Evolutionary conservation across 2,329 filamentous ascomycete species (phyloP).

Genomic region (Ceratocystis papillata): DNA sequence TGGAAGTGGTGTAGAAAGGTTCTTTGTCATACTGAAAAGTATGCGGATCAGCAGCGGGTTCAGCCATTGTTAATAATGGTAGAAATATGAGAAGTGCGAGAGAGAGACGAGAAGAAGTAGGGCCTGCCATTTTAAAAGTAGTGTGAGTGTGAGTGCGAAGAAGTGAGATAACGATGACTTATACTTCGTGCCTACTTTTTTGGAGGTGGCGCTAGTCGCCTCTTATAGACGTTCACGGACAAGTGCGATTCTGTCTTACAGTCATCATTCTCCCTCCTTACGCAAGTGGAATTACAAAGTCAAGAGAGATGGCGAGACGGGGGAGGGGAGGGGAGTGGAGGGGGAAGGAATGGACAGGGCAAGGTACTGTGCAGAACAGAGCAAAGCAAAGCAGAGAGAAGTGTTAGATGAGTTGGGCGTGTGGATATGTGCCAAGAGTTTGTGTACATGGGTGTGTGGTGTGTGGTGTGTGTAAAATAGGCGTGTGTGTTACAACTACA

Average conservation of each 20-base stretch:
- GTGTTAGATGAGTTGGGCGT: too few relatives aligned
- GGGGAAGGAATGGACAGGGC: background rate
- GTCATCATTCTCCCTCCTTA: background rate
- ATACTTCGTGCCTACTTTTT: background rate
- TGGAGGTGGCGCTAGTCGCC: background rate
- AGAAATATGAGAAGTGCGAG: background rate
- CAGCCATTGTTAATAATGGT: slow-evolving; percentile 3
- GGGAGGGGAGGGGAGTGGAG: background rate
- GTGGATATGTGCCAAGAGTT: background rate
- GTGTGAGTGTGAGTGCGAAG: background rate
- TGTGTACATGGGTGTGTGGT: background rate
- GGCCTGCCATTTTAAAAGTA: background rate
- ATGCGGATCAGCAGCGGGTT: slow-evolving; percentile 8
- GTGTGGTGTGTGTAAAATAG: background rate
- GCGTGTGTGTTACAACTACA: background rate
- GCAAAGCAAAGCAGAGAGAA: too few relatives aligned
- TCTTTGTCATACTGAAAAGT: slow-evolving; percentile 43
- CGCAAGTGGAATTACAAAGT: background rate
- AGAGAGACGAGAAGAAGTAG: background rate
- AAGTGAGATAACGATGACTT: background rate
- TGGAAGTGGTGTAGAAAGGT: slow-evolving; percentile 49
- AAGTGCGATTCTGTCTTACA: background rate
- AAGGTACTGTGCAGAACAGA: background rate
- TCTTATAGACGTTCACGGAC: background rate
- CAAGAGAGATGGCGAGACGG: background rate